These are phyloP conservation scores for Xerocomellus amylosporus DNA, from an alignment of 768 basidiomycete genomes.

Conservation along the genomic window DNA sequence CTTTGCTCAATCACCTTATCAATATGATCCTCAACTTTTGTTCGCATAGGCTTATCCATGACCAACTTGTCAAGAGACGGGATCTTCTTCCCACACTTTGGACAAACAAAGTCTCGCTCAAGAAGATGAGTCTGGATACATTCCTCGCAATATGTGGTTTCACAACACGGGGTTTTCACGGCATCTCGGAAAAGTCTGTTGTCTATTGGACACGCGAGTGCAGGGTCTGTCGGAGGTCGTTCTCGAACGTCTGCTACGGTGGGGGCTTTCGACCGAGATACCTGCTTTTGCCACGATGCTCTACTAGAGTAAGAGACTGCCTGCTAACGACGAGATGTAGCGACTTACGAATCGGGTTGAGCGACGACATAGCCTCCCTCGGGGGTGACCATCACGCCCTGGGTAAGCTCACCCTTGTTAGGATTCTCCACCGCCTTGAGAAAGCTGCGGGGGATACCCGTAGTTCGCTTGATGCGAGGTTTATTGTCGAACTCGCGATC, in stretches of 20 bases:
- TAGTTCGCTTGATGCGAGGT: constrained; percentile 95
- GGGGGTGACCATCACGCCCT: constrained; percentile 97
- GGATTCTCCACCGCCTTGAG: constrained; percentile 94
- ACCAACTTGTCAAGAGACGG: constrained; percentile 84
- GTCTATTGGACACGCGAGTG: constrained; percentile 88
- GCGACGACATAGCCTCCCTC: constrained; percentile 98
- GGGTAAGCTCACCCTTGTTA: constrained; percentile 61
- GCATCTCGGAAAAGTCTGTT: constrained; percentile 92
- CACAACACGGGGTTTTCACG: constrained; percentile 94
- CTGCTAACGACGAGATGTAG: neutral
- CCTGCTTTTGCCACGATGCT: constrained; percentile 93
- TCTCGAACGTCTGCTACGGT: constrained; percentile 90
- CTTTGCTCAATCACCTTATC: constrained; percentile 78
- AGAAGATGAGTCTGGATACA: constrained; percentile 93
- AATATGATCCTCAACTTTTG: constrained; percentile 78
- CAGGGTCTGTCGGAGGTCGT: constrained; percentile 69
- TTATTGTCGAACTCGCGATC: constrained; percentile 93
- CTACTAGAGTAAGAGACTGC: constrained; percentile 39
- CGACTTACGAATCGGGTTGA: constrained; percentile 88
- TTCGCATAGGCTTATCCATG: constrained; percentile 75
- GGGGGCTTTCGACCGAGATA: constrained; percentile 71
- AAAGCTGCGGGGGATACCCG: constrained; percentile 97
- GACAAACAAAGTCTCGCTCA: constrained; percentile 94
- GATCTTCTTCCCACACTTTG: constrained; percentile 84
- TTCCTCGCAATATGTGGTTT: constrained; percentile 90